Evolutionary conservation across 345 rosid species (phyloP), one percentile per base, ranked within the genome.

Genomic region (Pelargonium nanum): DNA sequence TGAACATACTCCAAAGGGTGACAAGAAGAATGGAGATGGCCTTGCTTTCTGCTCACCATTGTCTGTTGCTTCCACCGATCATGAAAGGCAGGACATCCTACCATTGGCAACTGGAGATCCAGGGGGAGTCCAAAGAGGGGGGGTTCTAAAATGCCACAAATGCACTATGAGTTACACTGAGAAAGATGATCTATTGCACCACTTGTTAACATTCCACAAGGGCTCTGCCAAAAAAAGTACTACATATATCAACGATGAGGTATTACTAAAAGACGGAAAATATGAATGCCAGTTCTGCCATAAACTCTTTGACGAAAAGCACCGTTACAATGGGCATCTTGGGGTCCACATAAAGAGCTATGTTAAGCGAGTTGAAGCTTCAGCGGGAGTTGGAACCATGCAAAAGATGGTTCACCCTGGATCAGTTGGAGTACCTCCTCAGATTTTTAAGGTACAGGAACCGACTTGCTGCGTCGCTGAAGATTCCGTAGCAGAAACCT

Each of bases 281-380:
- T 81, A 76, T 30, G 71, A 81, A 58, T 81, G 86, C 62, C 86
- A 81, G 68, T 56, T 74, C 55, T 78, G 81, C 69, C 56, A 53
- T 19, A 77, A 74, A 63, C 50, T 61, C 30, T 81, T 69, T 72
- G 77, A 78, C 66, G 83, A 72, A 71, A 76, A 71, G 68, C 74
- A 59, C 26, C 52, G 68, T 10, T 76, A 60, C 65, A 28, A 68
- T 66, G 74, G 74, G 53, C 86, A 81, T 66, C 71, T 81, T 50
- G 86, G 71, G 65, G 61, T 55, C 66, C 86, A 81, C 67, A 70
- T 72, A 24, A 68, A 76, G 65, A 79, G 72, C 55, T 63, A 66
- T 66, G 55, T 70, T 53, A 81, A 70, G 74, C 74, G 75, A 59
- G 63, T 68, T 58, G 76, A 66, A 58, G 77, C 65, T 62, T 69